Evolutionary conservation across 2,329 filamentous ascomycete species (phyloP), one percentile per base, ranked within the genome.

Genomic region (Verticillium klebahnii): DNA sequence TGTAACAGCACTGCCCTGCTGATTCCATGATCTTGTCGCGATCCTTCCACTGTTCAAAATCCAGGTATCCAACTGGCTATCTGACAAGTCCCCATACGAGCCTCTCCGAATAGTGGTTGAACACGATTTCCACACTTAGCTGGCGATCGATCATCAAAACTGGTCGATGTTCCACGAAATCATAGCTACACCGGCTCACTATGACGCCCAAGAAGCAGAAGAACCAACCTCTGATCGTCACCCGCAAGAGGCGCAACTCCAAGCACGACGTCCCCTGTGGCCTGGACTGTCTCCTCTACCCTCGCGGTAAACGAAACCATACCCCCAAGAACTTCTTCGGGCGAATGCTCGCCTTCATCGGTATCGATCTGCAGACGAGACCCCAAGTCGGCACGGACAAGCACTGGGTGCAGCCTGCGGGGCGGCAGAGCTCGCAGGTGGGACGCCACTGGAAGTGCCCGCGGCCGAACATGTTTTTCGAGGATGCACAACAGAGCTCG

Each of bases 241-340:
- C 60, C 29, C 56, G 63, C 5, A 58, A 23, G n/a, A 60, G 55
- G n/a, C 39, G 58, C 29, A 55, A 57, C 31, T 59, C 63, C 3
- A 56, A 36, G 12, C 45, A 58, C 7, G 57, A 63, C 32, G 36
- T 60, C 12, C 50, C 58, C 12, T 62, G 63, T 23, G 56, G 60
- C 5, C 17, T 36, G 2, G 34, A 55, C 36, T 62, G 63, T 23
- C 23, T 56, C 8, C 19, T 62, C 7, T 59, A 62, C 39, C 62
- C 60, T 8, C 39, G 58, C 5, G 25, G 56, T 9, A 61, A 61
- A 12, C n/a, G 14, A 4, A 45, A 61, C 12, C 12, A 54, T 23
- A 54, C n/a, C 1, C 55, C 54, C 0, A 37, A 31, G 8, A 57
- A 57, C 0, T 17, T 63, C n/a, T 23, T 62, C 8, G 55, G 55